phyloP scores from a whole-genome alignment of 495 filamentous ascomycete species.

The Platismatia glauca region DNA sequence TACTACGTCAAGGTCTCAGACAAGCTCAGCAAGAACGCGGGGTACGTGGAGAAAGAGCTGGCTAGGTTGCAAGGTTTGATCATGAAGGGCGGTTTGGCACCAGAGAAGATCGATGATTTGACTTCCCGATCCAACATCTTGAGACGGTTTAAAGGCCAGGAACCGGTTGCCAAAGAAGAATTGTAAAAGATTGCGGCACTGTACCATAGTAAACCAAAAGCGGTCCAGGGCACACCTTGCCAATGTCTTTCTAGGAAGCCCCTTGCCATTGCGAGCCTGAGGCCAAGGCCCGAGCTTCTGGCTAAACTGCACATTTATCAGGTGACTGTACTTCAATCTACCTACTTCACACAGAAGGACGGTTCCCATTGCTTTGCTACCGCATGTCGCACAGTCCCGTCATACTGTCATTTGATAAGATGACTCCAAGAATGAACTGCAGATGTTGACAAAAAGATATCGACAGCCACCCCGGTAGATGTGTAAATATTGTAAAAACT shows the following conservation, averaged over 20 bases:
- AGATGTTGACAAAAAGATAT: not conserved
- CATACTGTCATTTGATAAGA: not conserved
- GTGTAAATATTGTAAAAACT: not conserved
- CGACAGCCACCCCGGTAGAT: not conserved
- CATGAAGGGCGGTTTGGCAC: slow-evolving; percentile 75
- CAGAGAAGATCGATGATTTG: slow-evolving; percentile 83
- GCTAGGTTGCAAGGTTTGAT: slow-evolving; percentile 69
- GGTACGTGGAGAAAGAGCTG: slow-evolving; percentile 80
- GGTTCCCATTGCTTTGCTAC: not conserved
- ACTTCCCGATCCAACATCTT: slow-evolving; percentile 82
- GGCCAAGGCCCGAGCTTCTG: not conserved
- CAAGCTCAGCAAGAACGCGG: slow-evolving; percentile 68
- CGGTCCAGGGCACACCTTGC: not conserved
- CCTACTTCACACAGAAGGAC: not conserved
- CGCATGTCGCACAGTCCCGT: not conserved
- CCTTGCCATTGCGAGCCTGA: no score
- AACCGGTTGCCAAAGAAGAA: slow-evolving; percentile 49
- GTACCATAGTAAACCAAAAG: slow-evolving; percentile 2
- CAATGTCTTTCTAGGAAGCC: not conserved
- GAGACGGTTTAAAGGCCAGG: slow-evolving; percentile 55
- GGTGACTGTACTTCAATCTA: not conserved
- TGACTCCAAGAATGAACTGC: not conserved
- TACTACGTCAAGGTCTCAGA: slow-evolving; percentile 89
- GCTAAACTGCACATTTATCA: not conserved
- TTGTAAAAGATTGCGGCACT: not conserved